Evolutionary conservation across 2,329 filamentous ascomycete species (phyloP).

Genomic region (Venturia effusa): DNA sequence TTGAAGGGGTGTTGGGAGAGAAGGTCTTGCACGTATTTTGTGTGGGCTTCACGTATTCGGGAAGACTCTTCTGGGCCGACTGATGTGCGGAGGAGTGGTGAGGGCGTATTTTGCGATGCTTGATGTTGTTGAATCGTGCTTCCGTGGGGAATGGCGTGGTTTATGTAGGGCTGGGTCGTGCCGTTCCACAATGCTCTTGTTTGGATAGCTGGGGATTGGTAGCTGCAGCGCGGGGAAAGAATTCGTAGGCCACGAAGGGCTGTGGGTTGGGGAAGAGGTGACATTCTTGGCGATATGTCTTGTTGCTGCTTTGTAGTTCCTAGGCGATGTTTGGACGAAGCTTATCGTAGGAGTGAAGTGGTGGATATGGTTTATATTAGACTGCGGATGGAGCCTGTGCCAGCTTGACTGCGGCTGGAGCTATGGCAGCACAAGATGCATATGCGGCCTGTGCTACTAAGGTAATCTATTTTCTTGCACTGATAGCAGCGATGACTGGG

Average conservation of each 20-base stretch:
- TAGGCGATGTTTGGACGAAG: not conserved
- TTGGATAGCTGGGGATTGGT: not conserved
- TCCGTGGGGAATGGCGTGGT: not conserved
- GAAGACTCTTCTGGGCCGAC: not conserved
- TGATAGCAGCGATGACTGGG: too few relatives aligned
- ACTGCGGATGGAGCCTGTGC: not conserved
- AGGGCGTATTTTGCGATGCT: not conserved
- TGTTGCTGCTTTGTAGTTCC: not conserved
- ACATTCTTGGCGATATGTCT: conserved; percentile 1
- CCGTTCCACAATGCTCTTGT: not conserved
- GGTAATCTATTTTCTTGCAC: not conserved
- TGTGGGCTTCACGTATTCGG: not conserved
- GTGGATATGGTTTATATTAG: not conserved
- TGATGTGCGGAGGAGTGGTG: not conserved
- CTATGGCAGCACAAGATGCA: not conserved
- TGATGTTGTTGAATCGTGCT: conserved; percentile 1
- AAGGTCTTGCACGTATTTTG: not conserved
- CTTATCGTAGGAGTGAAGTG: not conserved
- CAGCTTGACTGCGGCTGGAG: not conserved
- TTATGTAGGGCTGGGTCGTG: conserved; percentile 6
- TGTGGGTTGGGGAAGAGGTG: not conserved
- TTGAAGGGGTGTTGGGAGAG: not conserved
- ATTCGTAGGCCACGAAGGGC: not conserved
- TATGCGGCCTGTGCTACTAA: not conserved
- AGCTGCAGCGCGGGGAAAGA: not conserved